Evolutionary conservation across 768 basidiomycete genomes (phyloP), one percentile per base, ranked within the genome.

Genomic region (Hericium coralloides): DNA sequence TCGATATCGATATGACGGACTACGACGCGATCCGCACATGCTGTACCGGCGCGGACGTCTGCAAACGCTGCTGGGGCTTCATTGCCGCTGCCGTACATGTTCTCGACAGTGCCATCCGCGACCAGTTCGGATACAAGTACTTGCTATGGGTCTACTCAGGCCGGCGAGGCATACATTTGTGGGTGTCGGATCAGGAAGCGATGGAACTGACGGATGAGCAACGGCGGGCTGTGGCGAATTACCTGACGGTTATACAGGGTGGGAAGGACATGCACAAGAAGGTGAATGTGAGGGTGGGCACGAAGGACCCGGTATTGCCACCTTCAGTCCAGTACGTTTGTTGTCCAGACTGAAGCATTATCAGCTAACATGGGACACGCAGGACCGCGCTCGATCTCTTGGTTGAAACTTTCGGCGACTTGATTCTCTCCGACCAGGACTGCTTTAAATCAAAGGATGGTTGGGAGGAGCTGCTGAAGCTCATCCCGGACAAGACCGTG

Each of bases 1-100:
- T 99, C 68, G 97, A 99, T 82, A 98, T 99, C 68, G 97, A 99
- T 72, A 98, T 99, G 97, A 95, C 97, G 15, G 97, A 99, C 72
- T 99, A 98, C 72, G 95, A 99, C 68, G 77, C 85, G 48, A 82
- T 98, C 65, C 85, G 97, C 50, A 98, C 94, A 0, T 99, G 97
- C 71, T 98, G 97, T 73, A 84, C 85, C 12, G 89, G 82, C 50
- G 91, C 93, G 48, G 85, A 81, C 56, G 95, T 99, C 70, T 99
- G 97, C 74, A 80, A 78, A 59, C 80, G 85, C 41, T 99, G 97
- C 71, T 99, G 97, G 97, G 81, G 77, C 2, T 99, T 94, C 74
- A 98, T 99, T 66, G 81, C 89, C 14, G 86, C 87, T 38, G 95
- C 97, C 0, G 95, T 97, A 45, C 84, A 82, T 62, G 88, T 98